Evolutionary conservation across 768 basidiomycete genomes (phyloP), one percentile per base, ranked within the genome.

Genomic region (Auriscalpium orientale): DNA sequence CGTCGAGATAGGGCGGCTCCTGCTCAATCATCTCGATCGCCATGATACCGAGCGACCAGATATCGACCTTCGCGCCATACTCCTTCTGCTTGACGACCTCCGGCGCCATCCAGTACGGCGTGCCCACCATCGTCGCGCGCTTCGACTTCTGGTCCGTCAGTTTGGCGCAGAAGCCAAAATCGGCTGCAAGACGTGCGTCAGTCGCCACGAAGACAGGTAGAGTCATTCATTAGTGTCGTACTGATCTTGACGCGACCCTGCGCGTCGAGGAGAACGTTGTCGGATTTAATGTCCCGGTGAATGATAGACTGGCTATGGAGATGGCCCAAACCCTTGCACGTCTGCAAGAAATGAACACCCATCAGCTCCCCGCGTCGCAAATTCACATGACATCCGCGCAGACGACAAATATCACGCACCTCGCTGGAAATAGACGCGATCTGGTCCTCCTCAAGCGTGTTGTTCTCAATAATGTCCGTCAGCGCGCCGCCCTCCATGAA

Each of bases 1-100:
- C 94, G 62, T 95, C 92, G 43, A 98, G 76, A 69, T 97, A 95
- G 7, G 94, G 94, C 2, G 94, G 94, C 71, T 97, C 94, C 65
- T 92, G 94, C 71, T 98, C 94, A 60, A 98, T 95, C 95, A 98
- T 98, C 78, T 98, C 92, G 58, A 98, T 98, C 5, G 93, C 93
- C 93, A 97, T 95, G 72, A 98, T 97, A 5, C 94, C 94, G 9
- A 97, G 80, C 12, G 91, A 93, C 94, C 94, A 97, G 51, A 97
- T 92, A 64, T 95, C 94, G 20, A 95, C 94, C 70, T 95, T 95
- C 22, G 92, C 91, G 47, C 94, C 93, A 66, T 97, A 97, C 70
- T 94, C 92, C 72, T 95, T 95, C 69, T 94, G 90, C 73, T 93
- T 95, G 65, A 97, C 93, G 52, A 97, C 92, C 70, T 97, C 94